Conservation (phyloP, 2,329 filamentous ascomycete species). For the Coleophoma crateriformis region DNA sequence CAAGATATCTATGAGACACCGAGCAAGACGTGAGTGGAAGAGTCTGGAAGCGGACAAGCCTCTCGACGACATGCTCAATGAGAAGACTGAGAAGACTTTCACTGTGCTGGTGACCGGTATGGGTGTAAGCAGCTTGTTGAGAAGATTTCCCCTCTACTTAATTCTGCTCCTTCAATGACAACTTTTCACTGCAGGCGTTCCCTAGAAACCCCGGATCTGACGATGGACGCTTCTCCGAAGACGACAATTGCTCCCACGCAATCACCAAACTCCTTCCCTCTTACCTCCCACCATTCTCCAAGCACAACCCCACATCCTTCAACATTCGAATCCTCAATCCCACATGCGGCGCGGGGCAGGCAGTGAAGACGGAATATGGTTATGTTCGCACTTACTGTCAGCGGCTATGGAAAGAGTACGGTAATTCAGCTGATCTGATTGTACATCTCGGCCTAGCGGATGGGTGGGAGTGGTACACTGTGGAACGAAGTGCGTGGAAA, state of each 20-base stretch:
- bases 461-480: not conserved
- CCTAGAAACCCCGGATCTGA: not conserved
- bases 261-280: not conserved
- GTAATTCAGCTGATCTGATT: not conserved
- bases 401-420: not conserved
- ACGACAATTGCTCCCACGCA: not conserved
- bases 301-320: not conserved
- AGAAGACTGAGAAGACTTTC: not conserved
- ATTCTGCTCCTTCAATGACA: too few relatives aligned
- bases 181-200: not conserved
- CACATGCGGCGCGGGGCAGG: not conserved
- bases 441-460: constrained; percentile 1
- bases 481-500: not conserved
- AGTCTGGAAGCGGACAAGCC: too few relatives aligned
- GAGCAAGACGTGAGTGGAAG: too few relatives aligned
- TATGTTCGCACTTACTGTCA: not conserved
- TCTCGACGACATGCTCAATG: not conserved
- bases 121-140: not conserved
- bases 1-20: too few relatives aligned
- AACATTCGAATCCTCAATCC: not conserved
- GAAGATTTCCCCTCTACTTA: too few relatives aligned
- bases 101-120: not conserved
- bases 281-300: not conserved
- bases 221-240: not conserved
- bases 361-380: not conserved